Evolutionary conservation across 2,329 filamentous ascomycete species (phyloP).

Genomic region (Ophiostoma sp.): DNA sequence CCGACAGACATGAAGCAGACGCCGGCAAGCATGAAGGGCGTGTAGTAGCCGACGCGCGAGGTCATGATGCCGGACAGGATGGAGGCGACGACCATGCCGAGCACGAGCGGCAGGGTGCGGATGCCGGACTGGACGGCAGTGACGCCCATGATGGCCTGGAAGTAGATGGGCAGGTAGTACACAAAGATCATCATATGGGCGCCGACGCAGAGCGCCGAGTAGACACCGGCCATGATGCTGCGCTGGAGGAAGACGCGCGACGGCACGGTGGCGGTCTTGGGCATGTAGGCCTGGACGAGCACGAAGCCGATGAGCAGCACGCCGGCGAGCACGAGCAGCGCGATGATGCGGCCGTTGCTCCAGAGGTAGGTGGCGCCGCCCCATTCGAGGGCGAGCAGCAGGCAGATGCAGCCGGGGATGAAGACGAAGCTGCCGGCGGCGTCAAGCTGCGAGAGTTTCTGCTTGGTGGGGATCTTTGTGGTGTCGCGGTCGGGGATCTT

Average conservation of each 20-base stretch:
- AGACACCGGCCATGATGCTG: constrained; percentile 14
- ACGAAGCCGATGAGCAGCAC: constrained; percentile 32
- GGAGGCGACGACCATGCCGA: constrained; percentile 37
- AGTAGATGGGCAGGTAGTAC: constrained; percentile 37
- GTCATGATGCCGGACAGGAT: constrained; percentile 37
- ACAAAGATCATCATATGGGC: constrained; percentile 8
- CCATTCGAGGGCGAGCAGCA: constrained; percentile 44
- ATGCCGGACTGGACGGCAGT: constrained; percentile 40
- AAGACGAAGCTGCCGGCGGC: constrained; percentile 27
- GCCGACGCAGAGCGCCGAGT: constrained; percentile 14
- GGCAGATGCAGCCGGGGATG: constrained; percentile 36
- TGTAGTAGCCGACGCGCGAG: constrained; percentile 37
- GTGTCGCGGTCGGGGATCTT: constrained; percentile 25
- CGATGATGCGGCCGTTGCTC: constrained; percentile 33
- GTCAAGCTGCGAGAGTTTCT: constrained; percentile 37
- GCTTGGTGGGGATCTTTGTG: constrained; percentile 17
- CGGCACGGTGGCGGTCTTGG: constrained; percentile 38
- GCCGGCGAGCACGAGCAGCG: constrained; percentile 31
- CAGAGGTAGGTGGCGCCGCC: constrained; percentile 36
- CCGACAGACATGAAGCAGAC: constrained; percentile 24
- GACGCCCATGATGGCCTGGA: constrained; percentile 41
- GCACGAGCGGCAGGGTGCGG: constrained; percentile 38
- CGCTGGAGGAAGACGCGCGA: constrained; percentile 36
- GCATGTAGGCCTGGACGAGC: constrained; percentile 33
- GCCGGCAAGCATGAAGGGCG: constrained; percentile 24